Percentiles rank a stretch among this genome's conserved stretches.
Conservation (phyloP, 306 rosid genomes). For the Pterocarpus santalinus region DNA sequence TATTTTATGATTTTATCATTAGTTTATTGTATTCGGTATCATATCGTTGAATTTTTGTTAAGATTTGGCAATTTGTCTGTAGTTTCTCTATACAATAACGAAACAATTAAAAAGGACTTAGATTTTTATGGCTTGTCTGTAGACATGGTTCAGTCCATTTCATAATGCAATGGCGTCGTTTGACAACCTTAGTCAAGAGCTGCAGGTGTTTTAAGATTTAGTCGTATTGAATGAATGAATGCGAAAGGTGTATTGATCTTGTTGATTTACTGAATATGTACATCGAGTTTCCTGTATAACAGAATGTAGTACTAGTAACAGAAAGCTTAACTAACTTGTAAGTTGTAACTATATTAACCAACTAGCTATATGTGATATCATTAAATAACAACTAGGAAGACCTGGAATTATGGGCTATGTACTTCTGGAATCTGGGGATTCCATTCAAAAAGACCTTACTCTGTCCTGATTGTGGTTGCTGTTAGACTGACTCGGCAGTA, state of each 20-base stretch:
- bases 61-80: not conserved
- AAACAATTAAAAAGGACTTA: not conserved
- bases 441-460: not conserved
- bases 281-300: too few relatives aligned
- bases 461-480: not conserved
- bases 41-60: not conserved
- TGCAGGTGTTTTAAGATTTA: not conserved
- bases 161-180: not conserved
- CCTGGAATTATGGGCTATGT: too few relatives aligned
- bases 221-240: not conserved
- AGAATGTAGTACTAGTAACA: too few relatives aligned
- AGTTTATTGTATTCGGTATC: not conserved
- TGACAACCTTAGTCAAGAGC: not conserved
- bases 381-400: too few relatives aligned
- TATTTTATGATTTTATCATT: conserved; percentile 14
- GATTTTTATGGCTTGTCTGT: not conserved
- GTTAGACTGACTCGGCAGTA: too few relatives aligned
- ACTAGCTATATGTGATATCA: too few relatives aligned
- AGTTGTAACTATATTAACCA: too few relatives aligned
- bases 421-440: too few relatives aligned
- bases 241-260: too few relatives aligned
- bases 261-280: too few relatives aligned
- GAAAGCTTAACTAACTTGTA: too few relatives aligned
- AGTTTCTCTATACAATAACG: too few relatives aligned
- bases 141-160: not conserved